These are phyloP conservation scores for Pseudocercospora eumusae DNA, from an alignment of 2,329 filamentous ascomycete genomes.

Conservation along the genomic window DNA sequence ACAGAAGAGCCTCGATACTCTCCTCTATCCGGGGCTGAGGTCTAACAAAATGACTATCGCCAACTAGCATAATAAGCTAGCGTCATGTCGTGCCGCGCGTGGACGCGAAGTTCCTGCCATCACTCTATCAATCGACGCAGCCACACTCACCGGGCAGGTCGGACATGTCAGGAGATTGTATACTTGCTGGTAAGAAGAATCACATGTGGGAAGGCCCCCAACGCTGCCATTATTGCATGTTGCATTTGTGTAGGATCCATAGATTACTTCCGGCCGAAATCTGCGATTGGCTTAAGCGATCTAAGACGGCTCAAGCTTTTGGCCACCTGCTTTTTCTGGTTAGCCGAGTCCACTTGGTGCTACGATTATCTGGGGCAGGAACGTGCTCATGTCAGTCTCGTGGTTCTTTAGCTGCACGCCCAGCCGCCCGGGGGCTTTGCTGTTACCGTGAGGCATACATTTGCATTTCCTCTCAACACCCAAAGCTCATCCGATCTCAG, in stretches of 20 bases:
- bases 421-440: neutral
- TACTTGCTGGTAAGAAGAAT: too few relatives aligned
- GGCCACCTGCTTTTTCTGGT: neutral
- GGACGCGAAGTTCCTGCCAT: neutral
- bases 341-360: neutral
- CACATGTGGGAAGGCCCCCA: too few relatives aligned
- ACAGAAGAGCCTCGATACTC: neutral
- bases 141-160: neutral
- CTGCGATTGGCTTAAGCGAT: neutral
- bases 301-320: neutral
- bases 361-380: neutral
- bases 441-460: too few relatives aligned
- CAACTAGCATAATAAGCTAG: neutral
- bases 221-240: too few relatives aligned
- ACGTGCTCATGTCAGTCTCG: too few relatives aligned
- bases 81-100: neutral
- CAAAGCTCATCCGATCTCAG: too few relatives aligned
- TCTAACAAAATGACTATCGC: neutral
- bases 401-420: neutral
- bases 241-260: neutral
- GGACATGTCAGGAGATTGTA: neutral
- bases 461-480: too few relatives aligned
- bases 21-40: neutral
- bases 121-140: too few relatives aligned
- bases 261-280: neutral